Evolutionary conservation across 2,329 filamentous ascomycete genomes (phyloP).

Genomic region (Ophiostoma montium): DNA sequence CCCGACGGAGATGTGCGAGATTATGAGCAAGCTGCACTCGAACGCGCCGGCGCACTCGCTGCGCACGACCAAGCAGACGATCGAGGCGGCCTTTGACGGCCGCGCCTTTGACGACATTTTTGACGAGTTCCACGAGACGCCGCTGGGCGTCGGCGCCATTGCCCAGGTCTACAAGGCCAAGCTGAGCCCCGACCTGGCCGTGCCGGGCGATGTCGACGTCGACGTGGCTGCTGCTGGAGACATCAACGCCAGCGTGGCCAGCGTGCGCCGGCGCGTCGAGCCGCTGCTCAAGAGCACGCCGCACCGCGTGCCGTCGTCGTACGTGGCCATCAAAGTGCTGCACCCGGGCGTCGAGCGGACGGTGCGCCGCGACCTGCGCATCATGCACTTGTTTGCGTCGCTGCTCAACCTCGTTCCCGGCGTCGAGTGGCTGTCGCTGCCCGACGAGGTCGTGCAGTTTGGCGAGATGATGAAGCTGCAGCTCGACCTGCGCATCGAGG

Average conservation of each 20-base stretch:
- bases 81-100: slow-evolving; percentile 69
- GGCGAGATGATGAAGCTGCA: slow-evolving; percentile 99
- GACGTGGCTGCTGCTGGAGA: not conserved
- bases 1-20: slow-evolving; percentile 75
- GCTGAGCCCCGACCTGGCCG: slow-evolving; percentile 63
- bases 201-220: slow-evolving; percentile 35
- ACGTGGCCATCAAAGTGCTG: slow-evolving; percentile 91
- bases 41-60: slow-evolving; percentile 87
- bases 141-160: slow-evolving; percentile 87
- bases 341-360: slow-evolving; percentile 83
- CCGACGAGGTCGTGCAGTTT: slow-evolving; percentile 86
- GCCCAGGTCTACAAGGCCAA: slow-evolving; percentile 97
- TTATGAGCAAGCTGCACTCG: slow-evolving; percentile 92
- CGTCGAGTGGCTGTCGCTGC: slow-evolving; percentile 92
- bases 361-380: slow-evolving; percentile 78
- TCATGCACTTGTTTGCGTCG: slow-evolving; percentile 85
- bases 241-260: slow-evolving; percentile 29
- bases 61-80: slow-evolving; percentile 60
- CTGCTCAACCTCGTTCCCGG: slow-evolving; percentile 78
- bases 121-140: slow-evolving; percentile 81
- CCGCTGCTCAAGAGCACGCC: slow-evolving; percentile 76
- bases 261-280: slow-evolving; percentile 69
- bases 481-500: slow-evolving; percentile 86
- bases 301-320: slow-evolving; percentile 71
- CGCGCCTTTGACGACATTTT: slow-evolving; percentile 81